Evolutionary conservation across 2,329 filamentous ascomycete genomes (phyloP).

Genomic region (Xylariaceae sp.): DNA sequence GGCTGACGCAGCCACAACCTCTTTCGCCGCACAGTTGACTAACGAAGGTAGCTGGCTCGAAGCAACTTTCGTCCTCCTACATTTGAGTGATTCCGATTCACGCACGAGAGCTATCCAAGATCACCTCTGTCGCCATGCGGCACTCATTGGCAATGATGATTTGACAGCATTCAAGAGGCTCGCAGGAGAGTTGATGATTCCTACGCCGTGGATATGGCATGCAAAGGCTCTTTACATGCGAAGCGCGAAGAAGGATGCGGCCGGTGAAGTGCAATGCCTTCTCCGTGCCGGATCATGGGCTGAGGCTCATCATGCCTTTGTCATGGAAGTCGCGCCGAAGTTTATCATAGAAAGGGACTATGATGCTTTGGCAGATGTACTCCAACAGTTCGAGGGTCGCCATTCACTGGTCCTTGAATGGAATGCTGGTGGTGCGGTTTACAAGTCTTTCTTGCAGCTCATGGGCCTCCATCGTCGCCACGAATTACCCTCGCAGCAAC

Average conservation of each 20-base stretch:
- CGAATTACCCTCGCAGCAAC: conserved; percentile 38
- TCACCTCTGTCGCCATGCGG: conserved; percentile 69
- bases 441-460: conserved; percentile 57
- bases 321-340: conserved; percentile 73
- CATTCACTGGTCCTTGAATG: conserved; percentile 65
- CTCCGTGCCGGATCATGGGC: conserved; percentile 71
- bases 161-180: conserved; percentile 56
- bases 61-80: conserved; percentile 72
- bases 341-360: conserved; percentile 82
- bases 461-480: conserved; percentile 38
- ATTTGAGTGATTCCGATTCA: conserved; percentile 60
- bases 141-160: conserved; percentile 57
- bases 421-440: conserved; percentile 76
- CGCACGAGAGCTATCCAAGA: conserved; percentile 68
- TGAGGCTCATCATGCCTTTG: conserved; percentile 81
- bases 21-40: conserved; percentile 62
- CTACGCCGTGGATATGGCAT: conserved; percentile 76
- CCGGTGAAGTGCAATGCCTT: conserved; percentile 72
- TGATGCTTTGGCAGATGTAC: conserved; percentile 60
- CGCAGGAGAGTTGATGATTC: conserved; percentile 64
- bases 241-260: conserved; percentile 64
- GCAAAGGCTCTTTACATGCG: conserved; percentile 82
- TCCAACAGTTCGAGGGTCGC: conserved; percentile 66
- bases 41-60: conserved; percentile 63
- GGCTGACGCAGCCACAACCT: conserved; percentile 61